Evolutionary conservation across 2,329 filamentous ascomycete genomes (phyloP).

Genomic region (Ascomycota sp.): DNA sequence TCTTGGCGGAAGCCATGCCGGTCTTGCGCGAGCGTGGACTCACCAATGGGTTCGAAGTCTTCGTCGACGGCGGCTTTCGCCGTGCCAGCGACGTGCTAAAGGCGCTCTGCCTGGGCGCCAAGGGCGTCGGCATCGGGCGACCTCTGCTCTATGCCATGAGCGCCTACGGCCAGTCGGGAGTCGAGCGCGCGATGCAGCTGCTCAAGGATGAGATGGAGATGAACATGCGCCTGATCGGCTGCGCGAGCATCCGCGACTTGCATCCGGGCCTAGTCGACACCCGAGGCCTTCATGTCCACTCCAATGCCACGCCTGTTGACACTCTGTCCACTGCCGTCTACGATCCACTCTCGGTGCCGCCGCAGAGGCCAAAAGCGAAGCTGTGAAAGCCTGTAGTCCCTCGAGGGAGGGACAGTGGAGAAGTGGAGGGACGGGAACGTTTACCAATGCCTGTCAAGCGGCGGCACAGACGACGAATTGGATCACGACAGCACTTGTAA

Average conservation of each 20-base stretch:
- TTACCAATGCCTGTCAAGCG: no score
- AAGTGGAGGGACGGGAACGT: no score
- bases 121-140: conserved; percentile 77
- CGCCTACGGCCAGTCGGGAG: conserved; percentile 66
- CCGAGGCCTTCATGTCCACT: conserved; percentile 37
- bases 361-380: conserved; percentile 29
- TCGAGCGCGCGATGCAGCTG: conserved; percentile 78
- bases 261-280: conserved; percentile 63
- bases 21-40: conserved; percentile 52
- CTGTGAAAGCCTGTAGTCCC: conserved; percentile 12
- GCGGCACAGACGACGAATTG: no score
- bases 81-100: conserved; percentile 89
- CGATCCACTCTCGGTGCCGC: conserved; percentile 28
- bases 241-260: conserved; percentile 49
- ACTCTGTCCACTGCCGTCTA: conserved; percentile 26
- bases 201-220: conserved; percentile 95
- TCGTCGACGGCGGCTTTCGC: conserved; percentile 72
- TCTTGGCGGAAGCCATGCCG: conserved; percentile 84
- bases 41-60: conserved; percentile 57
- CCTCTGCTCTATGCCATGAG: conserved; percentile 95
- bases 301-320: conserved; percentile 25
- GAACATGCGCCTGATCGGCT: conserved; percentile 91
- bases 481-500: no score
- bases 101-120: conserved; percentile 76
- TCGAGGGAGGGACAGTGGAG: no score